A percentile compares a stretch with the other conserved stretches of the same genome.
Conservation (phyloP, 2,329 filamentous ascomycete species). For the Lachnellula occidentalis region DNA sequence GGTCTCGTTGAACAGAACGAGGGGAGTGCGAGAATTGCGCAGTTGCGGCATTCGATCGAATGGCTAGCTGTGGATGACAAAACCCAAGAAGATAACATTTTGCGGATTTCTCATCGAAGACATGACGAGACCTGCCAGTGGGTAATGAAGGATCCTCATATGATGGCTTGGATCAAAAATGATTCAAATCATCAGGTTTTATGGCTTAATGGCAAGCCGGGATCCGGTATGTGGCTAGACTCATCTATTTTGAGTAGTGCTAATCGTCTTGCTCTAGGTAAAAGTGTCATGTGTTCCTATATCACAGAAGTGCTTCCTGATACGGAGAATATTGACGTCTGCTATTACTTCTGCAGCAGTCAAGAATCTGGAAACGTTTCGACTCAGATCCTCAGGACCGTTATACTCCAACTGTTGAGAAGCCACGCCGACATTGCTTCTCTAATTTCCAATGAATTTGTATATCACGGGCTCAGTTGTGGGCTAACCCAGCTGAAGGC, state of each 20-base stretch:
- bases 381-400: conserved; percentile 1
- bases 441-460: conserved; percentile 10
- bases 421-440: neutral
- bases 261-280: conserved; percentile 3
- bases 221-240: conserved; percentile 6
- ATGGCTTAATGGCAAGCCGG: conserved; percentile 17
- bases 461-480: conserved; percentile 6
- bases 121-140: conserved; percentile 9
- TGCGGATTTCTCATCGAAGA: neutral
- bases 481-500: conserved; percentile 4
- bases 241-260: neutral
- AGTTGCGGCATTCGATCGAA: conserved; percentile 5
- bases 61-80: conserved; percentile 13
- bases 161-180: conserved; percentile 9
- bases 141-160: neutral
- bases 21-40: neutral
- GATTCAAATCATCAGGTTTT: neutral
- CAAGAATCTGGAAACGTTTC: conserved; percentile 7
- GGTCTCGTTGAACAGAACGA: conserved; percentile 5
- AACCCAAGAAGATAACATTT: conserved; percentile 1
- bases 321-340: neutral
- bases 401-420: conserved; percentile 10
- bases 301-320: conserved; percentile 6
- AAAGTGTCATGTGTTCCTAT: conserved; percentile 15
- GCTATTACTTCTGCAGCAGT: conserved; percentile 17